Percentiles rank a stretch among this genome's conserved stretches.
Evolutionary conservation across 176 grass and related monocot genomes (phyloP).

Genomic region (Oryza nivara): DNA sequence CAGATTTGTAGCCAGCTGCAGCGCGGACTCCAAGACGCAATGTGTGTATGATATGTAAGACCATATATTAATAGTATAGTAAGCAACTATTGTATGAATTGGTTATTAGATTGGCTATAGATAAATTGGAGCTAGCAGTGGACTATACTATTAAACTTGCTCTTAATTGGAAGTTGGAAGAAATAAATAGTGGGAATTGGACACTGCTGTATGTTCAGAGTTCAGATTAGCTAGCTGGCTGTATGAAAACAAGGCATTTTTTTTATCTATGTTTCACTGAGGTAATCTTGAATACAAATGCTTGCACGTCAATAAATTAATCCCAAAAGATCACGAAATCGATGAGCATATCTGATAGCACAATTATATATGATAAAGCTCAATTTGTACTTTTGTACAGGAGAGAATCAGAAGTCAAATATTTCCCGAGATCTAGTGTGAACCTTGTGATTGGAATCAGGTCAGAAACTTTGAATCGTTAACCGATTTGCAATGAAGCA

Average conservation of each 20-base stretch:
- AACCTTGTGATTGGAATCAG: background rate
- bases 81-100: too few species aligned
- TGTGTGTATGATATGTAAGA: too few species aligned
- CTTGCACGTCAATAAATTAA: too few species aligned
- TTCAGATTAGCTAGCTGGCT: background rate
- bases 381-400: background rate
- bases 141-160: too few species aligned
- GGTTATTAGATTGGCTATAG: too few species aligned
- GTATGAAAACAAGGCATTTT: background rate
- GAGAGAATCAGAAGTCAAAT: background rate
- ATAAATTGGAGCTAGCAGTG: too few species aligned
- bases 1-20: too few species aligned
- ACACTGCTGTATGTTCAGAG: background rate
- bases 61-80: too few species aligned
- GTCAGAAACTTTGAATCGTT: background rate
- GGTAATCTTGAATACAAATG: too few species aligned
- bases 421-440: background rate
- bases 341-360: background rate
- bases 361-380: background rate
- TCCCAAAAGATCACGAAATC: too few species aligned
- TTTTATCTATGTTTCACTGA: too few species aligned
- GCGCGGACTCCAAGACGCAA: too few species aligned
- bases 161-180: background rate
- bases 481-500: background rate
- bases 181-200: background rate